Base-by-base conservation (phyloP, 176 grass and related monocot genomes). In the Elaeis guineensis region DNA sequence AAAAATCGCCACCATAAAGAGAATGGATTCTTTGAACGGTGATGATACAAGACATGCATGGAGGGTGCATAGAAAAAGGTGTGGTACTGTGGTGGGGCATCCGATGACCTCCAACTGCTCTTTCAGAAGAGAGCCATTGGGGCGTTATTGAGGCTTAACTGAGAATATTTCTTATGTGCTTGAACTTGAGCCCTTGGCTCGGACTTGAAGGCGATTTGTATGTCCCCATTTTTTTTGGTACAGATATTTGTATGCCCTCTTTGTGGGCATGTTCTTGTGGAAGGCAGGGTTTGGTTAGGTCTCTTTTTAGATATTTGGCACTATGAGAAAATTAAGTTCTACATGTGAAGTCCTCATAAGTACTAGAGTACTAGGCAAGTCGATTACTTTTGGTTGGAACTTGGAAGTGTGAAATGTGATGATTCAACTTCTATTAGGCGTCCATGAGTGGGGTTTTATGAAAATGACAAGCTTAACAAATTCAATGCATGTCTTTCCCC, bases 111-210 rank as follows among this genome's bases (percentile, higher is more conserved):
- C 51, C 75, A 78, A 63, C 75, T 35, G 59, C 65, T 62, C 16
- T 52, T 16, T 59, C 35, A 61, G 44, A 76, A 54, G 63, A 60
- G 44, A 68, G 55, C 19, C 16, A 4, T 67, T 60, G 63, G 5
- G 62, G 49, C 49, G 30, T 57, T 51, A 19, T 16, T 51, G 25
- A 16, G 24, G 54, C 21, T 69, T 70, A 39, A 56, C 63, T 21
- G 74, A 54, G 50, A 55, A n/a, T 15, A 68, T 66, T 57, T 54
- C 16, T 58, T 76, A 71, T 66, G 64, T 80, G 66, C 17, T 89
- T 83, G 89, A 85, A 85, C 58, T 25, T 49, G 72, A 89, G 81
- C 75, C 19, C 71, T 85, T 75, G 89, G 78, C 59, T 63, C 63
- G 58, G 44, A 72, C 63, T 72, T 49, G 29, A 23, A 80, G 69